Conservation (phyloP, 305 asterid species). For the Fraxinus nigra region DNA sequence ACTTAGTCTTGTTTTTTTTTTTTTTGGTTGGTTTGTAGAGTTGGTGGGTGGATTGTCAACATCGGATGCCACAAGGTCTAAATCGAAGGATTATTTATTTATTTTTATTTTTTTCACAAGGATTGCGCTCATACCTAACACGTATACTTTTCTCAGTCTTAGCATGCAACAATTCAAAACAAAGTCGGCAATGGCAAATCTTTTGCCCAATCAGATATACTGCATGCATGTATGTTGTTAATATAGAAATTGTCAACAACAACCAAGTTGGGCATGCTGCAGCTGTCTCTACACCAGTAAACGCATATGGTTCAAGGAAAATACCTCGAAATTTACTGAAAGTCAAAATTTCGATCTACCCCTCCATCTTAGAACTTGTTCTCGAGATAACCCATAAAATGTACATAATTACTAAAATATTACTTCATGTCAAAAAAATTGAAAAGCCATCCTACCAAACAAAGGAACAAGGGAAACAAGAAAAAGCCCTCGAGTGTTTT, state of each 20-base stretch:
- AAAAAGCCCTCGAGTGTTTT: background rate
- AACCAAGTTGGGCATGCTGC: background rate
- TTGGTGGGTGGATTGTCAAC: slow-evolving; percentile 15
- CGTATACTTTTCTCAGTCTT: background rate
- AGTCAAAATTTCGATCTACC: background rate
- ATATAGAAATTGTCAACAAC: background rate
- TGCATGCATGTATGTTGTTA: background rate
- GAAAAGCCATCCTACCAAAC: background rate
- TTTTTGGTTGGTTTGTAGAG: background rate
- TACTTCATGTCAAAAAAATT: background rate
- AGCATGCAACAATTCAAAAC: background rate
- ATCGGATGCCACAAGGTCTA: slow-evolving; percentile 20
- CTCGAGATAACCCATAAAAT: background rate
- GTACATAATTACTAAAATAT: background rate
- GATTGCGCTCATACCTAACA: slow-evolving; percentile 5
- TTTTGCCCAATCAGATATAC: background rate
- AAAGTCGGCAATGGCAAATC: background rate
- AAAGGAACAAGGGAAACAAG: background rate
- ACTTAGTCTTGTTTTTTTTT: background rate
- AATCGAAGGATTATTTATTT: slow-evolving; percentile 7
- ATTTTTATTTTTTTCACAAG: background rate
- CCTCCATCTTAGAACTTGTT: background rate
- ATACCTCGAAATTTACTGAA: background rate
- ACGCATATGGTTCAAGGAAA: background rate
- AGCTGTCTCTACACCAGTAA: background rate